phyloP scores from a whole-genome alignment of 2,329 filamentous ascomycete species.

The Aureobasidium sp. region DNA sequence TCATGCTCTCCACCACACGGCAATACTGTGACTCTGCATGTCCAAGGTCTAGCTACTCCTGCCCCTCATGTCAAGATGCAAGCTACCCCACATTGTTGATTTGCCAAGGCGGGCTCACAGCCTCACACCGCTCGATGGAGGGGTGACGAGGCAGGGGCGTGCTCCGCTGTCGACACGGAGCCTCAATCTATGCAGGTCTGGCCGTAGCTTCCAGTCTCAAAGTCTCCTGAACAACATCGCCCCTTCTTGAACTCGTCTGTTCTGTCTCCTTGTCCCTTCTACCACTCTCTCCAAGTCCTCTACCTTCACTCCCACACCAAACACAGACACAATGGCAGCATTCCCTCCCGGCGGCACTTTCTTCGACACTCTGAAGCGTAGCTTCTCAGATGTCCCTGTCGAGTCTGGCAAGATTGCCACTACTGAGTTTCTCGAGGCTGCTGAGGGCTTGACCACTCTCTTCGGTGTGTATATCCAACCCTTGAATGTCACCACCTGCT shows the following conservation, averaged over 20 bases:
- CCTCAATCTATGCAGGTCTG: not conserved
- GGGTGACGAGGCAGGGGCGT: conserved; percentile 8
- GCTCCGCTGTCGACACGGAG: not conserved
- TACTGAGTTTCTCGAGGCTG: conserved; percentile 80
- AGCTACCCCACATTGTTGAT: conserved; percentile 4
- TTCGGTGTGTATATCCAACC: conserved; percentile 55
- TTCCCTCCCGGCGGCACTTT: conserved; percentile 62
- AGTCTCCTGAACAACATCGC: not conserved
- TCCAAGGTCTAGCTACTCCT: not conserved
- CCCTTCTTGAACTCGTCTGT: not conserved
- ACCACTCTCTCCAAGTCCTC: not conserved
- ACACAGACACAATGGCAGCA: conserved; percentile 11
- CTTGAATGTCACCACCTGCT: not conserved
- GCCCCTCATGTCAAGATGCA: conserved; percentile 1
- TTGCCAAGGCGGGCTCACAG: not conserved
- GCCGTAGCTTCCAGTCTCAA: not conserved
- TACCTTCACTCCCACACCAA: not conserved
- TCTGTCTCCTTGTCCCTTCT: not conserved
- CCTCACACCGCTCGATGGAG: conserved; percentile 1
- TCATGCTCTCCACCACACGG: too few relatives aligned
- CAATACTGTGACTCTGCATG: too few relatives aligned
- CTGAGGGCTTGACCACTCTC: conserved; percentile 75
- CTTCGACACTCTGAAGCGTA: conserved; percentile 75
- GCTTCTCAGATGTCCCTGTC: conserved; percentile 75
- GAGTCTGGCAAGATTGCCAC: conserved; percentile 67